A percentile compares a stretch with the other conserved stretches of the same genome.
Evolutionary conservation across 73 alveolate genomes (phyloP).

Genomic region (Breviolum minutum): DNA sequence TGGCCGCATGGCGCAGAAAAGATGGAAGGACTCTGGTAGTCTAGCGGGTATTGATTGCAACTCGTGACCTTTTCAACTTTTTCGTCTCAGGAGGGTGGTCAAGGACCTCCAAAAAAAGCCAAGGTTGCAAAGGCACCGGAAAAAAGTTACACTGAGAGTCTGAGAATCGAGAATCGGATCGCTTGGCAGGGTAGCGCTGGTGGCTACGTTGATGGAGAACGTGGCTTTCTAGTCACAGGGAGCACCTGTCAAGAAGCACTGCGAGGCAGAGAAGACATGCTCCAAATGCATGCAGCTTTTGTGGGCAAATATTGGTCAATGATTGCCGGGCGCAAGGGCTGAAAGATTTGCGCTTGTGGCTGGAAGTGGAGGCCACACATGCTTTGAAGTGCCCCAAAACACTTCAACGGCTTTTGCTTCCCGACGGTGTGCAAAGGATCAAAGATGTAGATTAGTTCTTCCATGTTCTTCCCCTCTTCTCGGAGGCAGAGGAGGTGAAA

Average conservation of each 20-base stretch:
- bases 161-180: not conserved
- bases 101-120: conserved; percentile 14
- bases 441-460: not conserved
- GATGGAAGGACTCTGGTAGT: not conserved
- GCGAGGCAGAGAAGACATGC: conserved; percentile 22
- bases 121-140: not conserved
- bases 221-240: conserved; percentile 67
- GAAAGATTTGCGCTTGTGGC: conserved; percentile 71
- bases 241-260: conserved; percentile 58
- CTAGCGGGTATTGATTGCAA: not conserved
- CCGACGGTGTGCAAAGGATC: not conserved
- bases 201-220: conserved; percentile 46
- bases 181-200: not conserved
- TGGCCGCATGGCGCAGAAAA: not conserved
- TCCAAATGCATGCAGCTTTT: not conserved
- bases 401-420: not conserved
- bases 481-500: conserved; percentile 57
- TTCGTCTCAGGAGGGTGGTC: not conserved
- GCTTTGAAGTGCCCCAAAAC: not conserved
- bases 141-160: not conserved
- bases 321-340: conserved; percentile 9
- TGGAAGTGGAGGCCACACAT: conserved; percentile 55
- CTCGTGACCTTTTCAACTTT: not conserved
- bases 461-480: not conserved
- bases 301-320: not conserved